Evolutionary conservation across 1,284 basidiomycete genomes (phyloP).

Genomic region (Afroboletus lepidellus): DNA sequence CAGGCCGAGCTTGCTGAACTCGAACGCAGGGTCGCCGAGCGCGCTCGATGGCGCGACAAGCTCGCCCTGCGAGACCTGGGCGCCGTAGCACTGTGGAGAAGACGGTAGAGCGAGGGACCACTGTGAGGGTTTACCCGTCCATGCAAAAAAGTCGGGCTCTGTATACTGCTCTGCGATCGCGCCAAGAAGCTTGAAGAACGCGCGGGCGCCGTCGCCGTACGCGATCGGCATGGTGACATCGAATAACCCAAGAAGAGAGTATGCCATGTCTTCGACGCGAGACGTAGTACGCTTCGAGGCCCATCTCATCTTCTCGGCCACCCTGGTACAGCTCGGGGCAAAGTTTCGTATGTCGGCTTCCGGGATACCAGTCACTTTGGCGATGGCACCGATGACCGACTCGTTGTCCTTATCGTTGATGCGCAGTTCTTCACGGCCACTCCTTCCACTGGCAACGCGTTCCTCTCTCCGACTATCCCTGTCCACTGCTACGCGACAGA

Average conservation of each 20-base stretch:
- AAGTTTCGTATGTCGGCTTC: conserved; percentile 27
- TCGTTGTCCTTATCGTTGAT: conserved; percentile 30
- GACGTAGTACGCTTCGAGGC: conserved; percentile 23
- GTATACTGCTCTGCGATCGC: conserved; percentile 20
- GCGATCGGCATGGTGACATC: conserved; percentile 23
- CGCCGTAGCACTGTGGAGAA: conserved; percentile 19
- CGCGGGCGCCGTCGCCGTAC: conserved; percentile 27
- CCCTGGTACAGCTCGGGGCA: conserved; percentile 19
- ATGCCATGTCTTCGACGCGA: conserved; percentile 23
- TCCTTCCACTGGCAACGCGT: conserved; percentile 5
- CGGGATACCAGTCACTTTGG: conserved; percentile 21
- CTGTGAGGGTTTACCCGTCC: conserved; percentile 23
- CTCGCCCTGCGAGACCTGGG: conserved; percentile 12
- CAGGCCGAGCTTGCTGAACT: conserved; percentile 26
- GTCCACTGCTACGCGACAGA: conserved; percentile 15
- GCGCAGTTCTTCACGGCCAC: conserved; percentile 14
- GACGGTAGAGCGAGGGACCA: conserved; percentile 28
- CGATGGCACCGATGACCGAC: conserved; percentile 12
- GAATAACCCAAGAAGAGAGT: conserved; percentile 26
- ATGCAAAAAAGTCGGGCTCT: conserved; percentile 27
- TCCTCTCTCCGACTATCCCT: conserved; percentile 22
- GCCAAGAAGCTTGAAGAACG: conserved; percentile 24
- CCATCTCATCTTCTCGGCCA: conserved; percentile 29
- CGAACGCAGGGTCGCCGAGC: conserved; percentile 25
- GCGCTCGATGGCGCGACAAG: conserved; percentile 6